These are phyloP conservation scores for Botryotinia globosa DNA, from an alignment of 2,329 filamentous ascomycete genomes.

Conservation along the genomic window DNA sequence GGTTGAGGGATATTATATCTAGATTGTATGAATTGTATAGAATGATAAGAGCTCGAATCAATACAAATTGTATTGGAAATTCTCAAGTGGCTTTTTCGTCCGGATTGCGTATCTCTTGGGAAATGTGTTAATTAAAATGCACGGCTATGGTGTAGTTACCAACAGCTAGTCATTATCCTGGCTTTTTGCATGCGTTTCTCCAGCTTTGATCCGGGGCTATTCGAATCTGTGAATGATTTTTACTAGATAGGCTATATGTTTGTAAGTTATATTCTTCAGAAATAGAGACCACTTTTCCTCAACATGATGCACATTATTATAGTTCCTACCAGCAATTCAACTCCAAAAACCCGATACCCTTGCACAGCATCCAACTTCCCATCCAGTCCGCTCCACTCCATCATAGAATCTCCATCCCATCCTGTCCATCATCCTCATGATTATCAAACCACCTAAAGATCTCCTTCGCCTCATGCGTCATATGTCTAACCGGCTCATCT, in stretches of 20 bases:
- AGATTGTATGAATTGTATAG: neutral
- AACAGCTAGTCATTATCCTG: too few species aligned
- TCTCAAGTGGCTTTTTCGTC: neutral
- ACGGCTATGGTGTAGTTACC: neutral
- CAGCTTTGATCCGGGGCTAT: neutral
- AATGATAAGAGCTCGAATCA: neutral
- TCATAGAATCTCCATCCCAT: neutral
- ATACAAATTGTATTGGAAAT: neutral
- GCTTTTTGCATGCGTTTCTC: too few species aligned
- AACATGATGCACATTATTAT: neutral
- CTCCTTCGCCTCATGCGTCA: neutral
- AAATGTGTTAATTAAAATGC: neutral
- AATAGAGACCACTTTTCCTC: neutral
- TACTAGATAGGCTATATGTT: neutral
- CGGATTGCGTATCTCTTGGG: neutral
- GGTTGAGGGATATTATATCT: neutral
- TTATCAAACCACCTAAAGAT: neutral
- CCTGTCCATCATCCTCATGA: neutral
- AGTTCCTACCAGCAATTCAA: neutral
- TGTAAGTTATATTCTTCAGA: neutral
- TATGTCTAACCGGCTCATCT: neutral
- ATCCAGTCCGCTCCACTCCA: neutral
- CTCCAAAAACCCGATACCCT: neutral
- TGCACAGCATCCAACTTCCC: neutral
- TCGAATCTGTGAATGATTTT: too few species aligned